Conservation (phyloP, 495 filamentous ascomycete species). For the Daldinia decipiens region DNA sequence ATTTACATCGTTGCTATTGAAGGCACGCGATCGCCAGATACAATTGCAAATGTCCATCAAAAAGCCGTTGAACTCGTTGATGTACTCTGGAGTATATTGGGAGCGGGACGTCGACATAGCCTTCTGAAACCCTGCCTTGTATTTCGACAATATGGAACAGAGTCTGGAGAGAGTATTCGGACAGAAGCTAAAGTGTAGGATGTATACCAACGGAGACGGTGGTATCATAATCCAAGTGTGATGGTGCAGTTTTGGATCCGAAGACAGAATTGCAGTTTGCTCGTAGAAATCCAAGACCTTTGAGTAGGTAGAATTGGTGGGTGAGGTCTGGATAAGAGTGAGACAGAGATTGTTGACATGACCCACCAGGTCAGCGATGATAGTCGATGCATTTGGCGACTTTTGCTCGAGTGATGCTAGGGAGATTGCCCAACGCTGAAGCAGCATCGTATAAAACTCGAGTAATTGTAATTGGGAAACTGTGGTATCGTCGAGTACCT, state of each 20-base stretch:
- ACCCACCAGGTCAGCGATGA: constrained; percentile 60
- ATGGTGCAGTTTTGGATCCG: constrained; percentile 59
- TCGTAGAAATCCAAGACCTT: constrained; percentile 78
- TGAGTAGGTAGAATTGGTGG: constrained; percentile 53
- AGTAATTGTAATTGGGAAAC: constrained; percentile 67
- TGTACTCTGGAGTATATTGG: constrained; percentile 61
- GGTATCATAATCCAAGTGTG: constrained; percentile 73
- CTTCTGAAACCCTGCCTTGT: constrained; percentile 80
- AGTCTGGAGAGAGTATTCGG: constrained; percentile 74
- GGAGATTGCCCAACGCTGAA: constrained; percentile 72
- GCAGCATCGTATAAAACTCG: constrained; percentile 75
- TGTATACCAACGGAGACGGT: constrained; percentile 73
- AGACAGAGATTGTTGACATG: constrained; percentile 72
- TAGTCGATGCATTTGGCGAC: constrained; percentile 37
- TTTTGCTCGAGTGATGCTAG: constrained; percentile 48
- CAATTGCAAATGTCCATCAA: constrained; percentile 92
- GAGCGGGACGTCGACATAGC: constrained; percentile 58
- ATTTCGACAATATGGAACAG: constrained; percentile 70
- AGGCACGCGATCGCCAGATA: constrained; percentile 81
- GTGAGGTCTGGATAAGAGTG: constrained; percentile 65
- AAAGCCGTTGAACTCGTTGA: constrained; percentile 82
- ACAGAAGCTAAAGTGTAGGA: constrained; percentile 70
- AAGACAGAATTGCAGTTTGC: constrained; percentile 63
- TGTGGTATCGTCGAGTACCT: constrained; percentile 62
- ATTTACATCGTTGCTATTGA: constrained; percentile 73